A percentile compares a stretch with the other conserved stretches of the same genome.
Evolutionary conservation across 352 stramenopile species (phyloP).

Genomic region (Globisporangium yorkense): DNA sequence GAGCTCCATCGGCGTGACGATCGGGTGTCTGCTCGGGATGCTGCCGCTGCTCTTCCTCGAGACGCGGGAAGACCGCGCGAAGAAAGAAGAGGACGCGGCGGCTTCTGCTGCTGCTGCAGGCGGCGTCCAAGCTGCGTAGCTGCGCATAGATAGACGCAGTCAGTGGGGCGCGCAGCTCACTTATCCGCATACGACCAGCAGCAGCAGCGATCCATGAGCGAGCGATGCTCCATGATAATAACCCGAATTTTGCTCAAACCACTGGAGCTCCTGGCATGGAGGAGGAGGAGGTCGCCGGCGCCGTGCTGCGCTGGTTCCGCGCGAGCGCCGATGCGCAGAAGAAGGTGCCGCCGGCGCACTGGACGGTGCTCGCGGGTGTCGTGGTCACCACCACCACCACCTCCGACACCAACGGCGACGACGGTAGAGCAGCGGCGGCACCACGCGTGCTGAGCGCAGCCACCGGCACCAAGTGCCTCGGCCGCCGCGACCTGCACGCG

Average conservation of each 20-base stretch:
- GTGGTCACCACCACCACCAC: conserved; percentile 21
- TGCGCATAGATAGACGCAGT: neutral
- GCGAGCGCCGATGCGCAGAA: conserved; percentile 41
- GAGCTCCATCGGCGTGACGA: conserved; percentile 62
- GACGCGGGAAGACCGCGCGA: conserved; percentile 36
- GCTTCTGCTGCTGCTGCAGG: neutral
- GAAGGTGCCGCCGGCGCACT: conserved; percentile 46
- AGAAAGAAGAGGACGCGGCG: conserved; percentile 3
- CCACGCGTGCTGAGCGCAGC: conserved; percentile 45
- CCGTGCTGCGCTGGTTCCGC: conserved; percentile 61
- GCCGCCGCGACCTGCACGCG: conserved; percentile 46
- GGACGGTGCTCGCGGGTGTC: conserved; percentile 60
- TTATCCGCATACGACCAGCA: neutral
- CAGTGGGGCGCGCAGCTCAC: neutral
- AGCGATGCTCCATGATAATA: too few species aligned
- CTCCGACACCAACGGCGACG: neutral
- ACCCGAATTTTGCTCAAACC: too few species aligned
- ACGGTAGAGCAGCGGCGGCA: neutral
- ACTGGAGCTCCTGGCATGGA: conserved; percentile 3
- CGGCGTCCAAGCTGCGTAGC: neutral
- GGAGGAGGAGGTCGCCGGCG: conserved; percentile 24
- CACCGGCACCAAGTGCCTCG: conserved; percentile 82
- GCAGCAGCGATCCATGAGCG: conserved; percentile 1
- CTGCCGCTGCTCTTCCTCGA: conserved; percentile 68
- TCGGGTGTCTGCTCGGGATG: conserved; percentile 78